phyloP scores from a whole-genome alignment of 2,329 filamentous ascomycete genomes.

The Pleomassaria siparia region DNA sequence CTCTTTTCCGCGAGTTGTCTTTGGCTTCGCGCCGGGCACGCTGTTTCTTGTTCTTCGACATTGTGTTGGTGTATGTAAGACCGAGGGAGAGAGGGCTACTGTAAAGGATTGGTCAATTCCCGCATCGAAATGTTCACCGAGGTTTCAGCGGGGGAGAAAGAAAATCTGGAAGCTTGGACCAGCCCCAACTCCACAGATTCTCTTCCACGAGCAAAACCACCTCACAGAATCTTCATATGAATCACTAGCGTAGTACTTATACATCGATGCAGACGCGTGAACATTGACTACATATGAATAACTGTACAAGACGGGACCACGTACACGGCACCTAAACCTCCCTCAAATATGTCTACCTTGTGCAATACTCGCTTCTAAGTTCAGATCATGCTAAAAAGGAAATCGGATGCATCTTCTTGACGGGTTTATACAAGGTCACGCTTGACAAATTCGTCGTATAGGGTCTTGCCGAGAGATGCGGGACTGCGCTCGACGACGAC shows the following conservation, averaged over 20 bases:
- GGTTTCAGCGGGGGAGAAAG: slow-evolving; percentile 1
- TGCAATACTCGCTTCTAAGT: slow-evolving; percentile 15
- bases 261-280: slow-evolving; percentile 20
- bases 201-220: not conserved
- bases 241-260: not conserved
- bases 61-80: too few relatives aligned
- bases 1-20: slow-evolving; percentile 25
- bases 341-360: slow-evolving; percentile 13
- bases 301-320: slow-evolving; percentile 34
- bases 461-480: slow-evolving; percentile 85
- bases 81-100: not conserved
- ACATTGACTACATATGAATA: slow-evolving; percentile 38
- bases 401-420: slow-evolving; percentile 2
- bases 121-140: not conserved
- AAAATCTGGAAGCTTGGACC: slow-evolving; percentile 25
- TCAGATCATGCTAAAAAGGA: slow-evolving; percentile 19
- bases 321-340: slow-evolving; percentile 14
- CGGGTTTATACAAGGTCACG: slow-evolving; percentile 80
- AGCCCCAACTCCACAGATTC: slow-evolving; percentile 4
- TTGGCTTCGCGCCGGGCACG: slow-evolving; percentile 36
- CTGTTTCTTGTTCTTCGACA: slow-evolving; percentile 41
- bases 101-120: not conserved
- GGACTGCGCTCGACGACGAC: slow-evolving; percentile 96
- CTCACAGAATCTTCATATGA: not conserved
- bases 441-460: slow-evolving; percentile 95